Conservation (phyloP, 169 alveolate species). For the Amoebophrya sp. region DNA sequence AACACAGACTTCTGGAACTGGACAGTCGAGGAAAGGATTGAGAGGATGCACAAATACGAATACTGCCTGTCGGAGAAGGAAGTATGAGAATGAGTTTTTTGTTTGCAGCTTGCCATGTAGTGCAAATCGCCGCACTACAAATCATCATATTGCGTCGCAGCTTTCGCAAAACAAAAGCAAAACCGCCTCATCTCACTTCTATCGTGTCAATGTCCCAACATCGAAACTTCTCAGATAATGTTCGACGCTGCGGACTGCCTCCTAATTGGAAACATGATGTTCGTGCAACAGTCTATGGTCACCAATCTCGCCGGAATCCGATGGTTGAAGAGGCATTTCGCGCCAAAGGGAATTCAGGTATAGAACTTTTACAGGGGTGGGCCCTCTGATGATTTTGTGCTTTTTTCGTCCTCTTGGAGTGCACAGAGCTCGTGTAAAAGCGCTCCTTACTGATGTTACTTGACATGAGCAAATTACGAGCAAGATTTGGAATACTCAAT, state of each 20-base stretch:
- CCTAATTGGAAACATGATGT: conserved; percentile 33
- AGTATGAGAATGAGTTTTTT: not conserved
- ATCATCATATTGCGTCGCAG: too few relatives aligned
- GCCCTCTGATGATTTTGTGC: not conserved
- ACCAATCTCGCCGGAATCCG: conserved; percentile 37
- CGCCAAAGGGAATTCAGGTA: conserved; percentile 30
- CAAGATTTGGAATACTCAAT: too few relatives aligned
- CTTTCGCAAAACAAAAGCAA: too few relatives aligned
- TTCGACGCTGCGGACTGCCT: conserved; percentile 33
- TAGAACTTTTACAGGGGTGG: not conserved
- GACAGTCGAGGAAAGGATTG: conserved; percentile 22
- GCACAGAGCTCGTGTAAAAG: not conserved
- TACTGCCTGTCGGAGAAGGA: not conserved
- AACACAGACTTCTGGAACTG: conserved; percentile 34
- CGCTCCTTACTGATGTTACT: too few relatives aligned
- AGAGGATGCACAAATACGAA: not conserved
- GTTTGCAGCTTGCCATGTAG: too few relatives aligned
- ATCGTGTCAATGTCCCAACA: too few relatives aligned
- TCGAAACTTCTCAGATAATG: conserved; percentile 8
- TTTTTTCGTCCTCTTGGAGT: not conserved
- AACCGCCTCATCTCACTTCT: too few relatives aligned
- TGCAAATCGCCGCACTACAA: too few relatives aligned
- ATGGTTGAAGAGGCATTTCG: conserved; percentile 31
- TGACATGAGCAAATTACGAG: too few relatives aligned
- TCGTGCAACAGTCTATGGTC: conserved; percentile 35